Percentiles rank a stretch among this genome's conserved stretches.
phyloP scores from a whole-genome alignment of 495 filamentous ascomycete genomes.

The Penicillium angulare region DNA sequence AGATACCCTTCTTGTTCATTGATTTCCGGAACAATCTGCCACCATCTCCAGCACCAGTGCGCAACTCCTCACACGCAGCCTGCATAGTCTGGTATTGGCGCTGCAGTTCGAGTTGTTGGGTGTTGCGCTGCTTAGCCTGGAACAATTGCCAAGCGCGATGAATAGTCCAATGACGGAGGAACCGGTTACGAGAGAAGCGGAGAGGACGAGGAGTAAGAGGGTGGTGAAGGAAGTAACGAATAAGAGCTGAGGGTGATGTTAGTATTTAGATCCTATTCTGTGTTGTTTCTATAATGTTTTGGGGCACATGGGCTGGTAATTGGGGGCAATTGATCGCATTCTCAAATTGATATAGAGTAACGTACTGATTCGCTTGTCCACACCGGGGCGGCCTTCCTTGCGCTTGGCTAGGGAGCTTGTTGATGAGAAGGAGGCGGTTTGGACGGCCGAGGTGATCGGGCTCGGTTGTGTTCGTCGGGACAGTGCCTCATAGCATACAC shows the following conservation, averaged over 20 bases:
- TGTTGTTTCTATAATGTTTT: not conserved
- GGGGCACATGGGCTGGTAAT: not conserved
- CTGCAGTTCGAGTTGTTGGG: slow-evolving; percentile 62
- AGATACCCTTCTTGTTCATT: slow-evolving; percentile 81
- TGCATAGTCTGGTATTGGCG: slow-evolving; percentile 78
- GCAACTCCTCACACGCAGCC: slow-evolving; percentile 76
- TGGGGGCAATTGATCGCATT: not conserved
- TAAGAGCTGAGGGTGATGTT: slow-evolving; percentile 43
- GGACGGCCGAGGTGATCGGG: slow-evolving; percentile 29
- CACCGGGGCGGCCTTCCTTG: slow-evolving; percentile 18
- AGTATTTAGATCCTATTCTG: slow-evolving; percentile 3
- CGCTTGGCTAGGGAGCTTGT: slow-evolving; percentile 37
- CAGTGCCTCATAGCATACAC: slow-evolving; percentile 28
- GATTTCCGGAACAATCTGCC: slow-evolving; percentile 80
- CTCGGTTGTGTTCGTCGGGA: slow-evolving; percentile 24
- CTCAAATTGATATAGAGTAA: slow-evolving; percentile 11
- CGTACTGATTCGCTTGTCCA: slow-evolving; percentile 51
- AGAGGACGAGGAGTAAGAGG: slow-evolving; percentile 72
- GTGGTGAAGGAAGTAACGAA: slow-evolving; percentile 66
- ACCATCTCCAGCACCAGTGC: slow-evolving; percentile 65
- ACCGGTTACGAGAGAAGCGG: slow-evolving; percentile 80
- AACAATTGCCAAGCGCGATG: slow-evolving; percentile 88
- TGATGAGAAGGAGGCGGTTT: slow-evolving; percentile 44
- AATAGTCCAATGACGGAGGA: slow-evolving; percentile 98
- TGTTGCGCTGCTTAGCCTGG: slow-evolving; percentile 59